Conservation (phyloP, 768 basidiomycete genomes). For the Piloderma croceum region DNA sequence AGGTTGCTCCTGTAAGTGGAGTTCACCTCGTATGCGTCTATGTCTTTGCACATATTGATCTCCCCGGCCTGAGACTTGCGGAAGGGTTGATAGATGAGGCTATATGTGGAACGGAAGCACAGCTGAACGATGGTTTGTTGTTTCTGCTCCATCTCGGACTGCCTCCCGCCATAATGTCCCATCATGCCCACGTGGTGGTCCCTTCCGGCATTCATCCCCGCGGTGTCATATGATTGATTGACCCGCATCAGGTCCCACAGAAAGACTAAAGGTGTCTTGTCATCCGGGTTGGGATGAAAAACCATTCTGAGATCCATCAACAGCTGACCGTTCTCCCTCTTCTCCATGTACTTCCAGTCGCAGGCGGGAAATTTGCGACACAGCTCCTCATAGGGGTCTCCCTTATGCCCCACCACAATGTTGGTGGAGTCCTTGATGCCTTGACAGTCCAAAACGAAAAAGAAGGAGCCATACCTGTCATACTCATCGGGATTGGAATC, state of each 20-base stretch:
- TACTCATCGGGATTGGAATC: not conserved
- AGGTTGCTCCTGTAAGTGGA: not conserved
- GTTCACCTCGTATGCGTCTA: slow-evolving; percentile 7
- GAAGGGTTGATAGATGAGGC: slow-evolving; percentile 11
- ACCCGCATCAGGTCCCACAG: slow-evolving; percentile 14
- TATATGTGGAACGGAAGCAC: slow-evolving; percentile 11
- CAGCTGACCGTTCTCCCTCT: slow-evolving; percentile 10
- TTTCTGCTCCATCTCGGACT: slow-evolving; percentile 8
- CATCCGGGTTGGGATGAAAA: slow-evolving; percentile 7
- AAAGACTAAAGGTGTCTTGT: slow-evolving; percentile 9
- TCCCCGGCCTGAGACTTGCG: slow-evolving; percentile 10
- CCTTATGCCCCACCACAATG: not conserved
- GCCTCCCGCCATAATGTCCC: slow-evolving; percentile 11
- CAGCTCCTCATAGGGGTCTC: not conserved
- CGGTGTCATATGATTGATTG: slow-evolving; percentile 14
- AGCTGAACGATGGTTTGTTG: slow-evolving; percentile 7
- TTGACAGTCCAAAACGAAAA: slow-evolving; percentile 16
- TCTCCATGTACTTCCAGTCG: slow-evolving; percentile 13
- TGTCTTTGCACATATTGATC: slow-evolving; percentile 9
- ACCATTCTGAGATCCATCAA: slow-evolving; percentile 12
- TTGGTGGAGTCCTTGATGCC: slow-evolving; percentile 11
- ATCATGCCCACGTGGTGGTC: slow-evolving; percentile 15
- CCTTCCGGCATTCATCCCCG: slow-evolving; percentile 8
- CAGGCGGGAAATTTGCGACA: slow-evolving; percentile 6
- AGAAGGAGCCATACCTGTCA: slow-evolving; percentile 14